phyloP scores from a whole-genome alignment of 352 stramenopile species.

The Phytopythium chamaehyphon region DNA sequence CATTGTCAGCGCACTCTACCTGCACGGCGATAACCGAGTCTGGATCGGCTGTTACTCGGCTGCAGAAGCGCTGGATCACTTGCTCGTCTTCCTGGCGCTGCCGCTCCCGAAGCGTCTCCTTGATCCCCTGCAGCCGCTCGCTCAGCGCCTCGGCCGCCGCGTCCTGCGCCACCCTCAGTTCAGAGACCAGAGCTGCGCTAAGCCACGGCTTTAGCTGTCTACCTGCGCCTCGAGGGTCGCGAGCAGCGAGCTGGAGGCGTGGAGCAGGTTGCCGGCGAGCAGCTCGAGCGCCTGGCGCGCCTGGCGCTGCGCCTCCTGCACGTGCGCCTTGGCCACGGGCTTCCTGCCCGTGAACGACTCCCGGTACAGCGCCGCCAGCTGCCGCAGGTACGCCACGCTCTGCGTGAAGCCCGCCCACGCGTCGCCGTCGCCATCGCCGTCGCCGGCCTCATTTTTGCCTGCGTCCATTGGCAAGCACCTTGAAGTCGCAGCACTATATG shows the following conservation, averaged over 20 bases:
- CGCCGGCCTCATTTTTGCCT: neutral
- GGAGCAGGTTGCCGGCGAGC: slow-evolving; percentile 54
- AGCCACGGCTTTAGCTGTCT: neutral
- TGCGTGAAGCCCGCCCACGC: slow-evolving; percentile 45
- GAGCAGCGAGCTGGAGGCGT: slow-evolving; percentile 35
- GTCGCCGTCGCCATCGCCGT: slow-evolving; percentile 13
- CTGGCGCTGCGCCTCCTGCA: slow-evolving; percentile 43
- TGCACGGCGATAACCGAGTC: no score
- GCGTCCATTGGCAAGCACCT: neutral
- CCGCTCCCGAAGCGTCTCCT: slow-evolving; percentile 12
- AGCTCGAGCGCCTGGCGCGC: slow-evolving; percentile 49
- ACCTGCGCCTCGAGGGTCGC: slow-evolving; percentile 38
- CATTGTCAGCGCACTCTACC: no score
- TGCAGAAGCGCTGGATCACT: slow-evolving; percentile 12
- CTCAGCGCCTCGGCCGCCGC: slow-evolving; percentile 8
- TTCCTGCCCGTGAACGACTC: slow-evolving; percentile 34
- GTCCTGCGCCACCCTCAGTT: slow-evolving; percentile 9
- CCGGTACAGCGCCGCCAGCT: slow-evolving; percentile 47
- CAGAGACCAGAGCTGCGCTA: neutral
- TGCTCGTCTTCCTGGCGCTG: slow-evolving; percentile 12
- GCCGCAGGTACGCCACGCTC: slow-evolving; percentile 49
- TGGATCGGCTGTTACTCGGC: neutral
- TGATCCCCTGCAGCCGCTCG: slow-evolving; percentile 10
- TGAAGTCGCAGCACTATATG: no score
- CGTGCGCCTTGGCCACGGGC: slow-evolving; percentile 24